Base-by-base conservation (phyloP, 2,329 filamentous ascomycete species). In the Aspergillus sp. region DNA sequence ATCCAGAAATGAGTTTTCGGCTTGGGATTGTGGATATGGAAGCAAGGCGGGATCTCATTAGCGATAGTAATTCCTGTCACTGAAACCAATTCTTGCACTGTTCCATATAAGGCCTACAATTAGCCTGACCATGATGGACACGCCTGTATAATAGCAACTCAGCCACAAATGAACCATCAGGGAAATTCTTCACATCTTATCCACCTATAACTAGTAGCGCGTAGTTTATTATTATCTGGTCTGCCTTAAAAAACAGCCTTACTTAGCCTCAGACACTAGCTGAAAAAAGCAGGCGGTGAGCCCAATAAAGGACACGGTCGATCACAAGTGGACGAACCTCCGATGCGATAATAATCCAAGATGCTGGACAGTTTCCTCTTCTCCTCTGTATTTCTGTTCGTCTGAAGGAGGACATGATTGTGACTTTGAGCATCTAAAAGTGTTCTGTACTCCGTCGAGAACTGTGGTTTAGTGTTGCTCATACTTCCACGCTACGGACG, bases 301-400 rank as follows among this genome's bases (percentile, higher is more conserved):
- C 52, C 49, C 50, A 53, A 56, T 62, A 62, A 59, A 67, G 64
- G 64, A 67, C 64, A 67, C 64, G 63, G 64, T 67, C 64, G 49
- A 65, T 66, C 63, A 66, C 56, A 63, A 63, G 37, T 39, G 37
- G 37, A 39, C 37, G 37, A 39, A 39, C 37, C 37, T 39, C 53
- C 57, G 58, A 60, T 59, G 51, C 53, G 55, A 52, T 49, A 48
- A 46, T 53, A 50, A 50, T 47, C 51, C 53, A 49, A 55, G 46
- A 51, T 58, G 51, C 43, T 42, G 49, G 38, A 42, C 49, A 46
- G 27, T 38, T 33, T 43, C 23, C 32, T 43, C 30, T 10, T 38
- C n/a, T 49, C 45, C 41, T 53, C 49, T 50, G 41, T 23, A 41
- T 20, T 45, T 32, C 25, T 15, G 25, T 38, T 35, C 35, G 23